These are phyloP conservation scores for Quercus phellos DNA, from an alignment of 331 rosid genomes.

Conservation along the genomic window DNA sequence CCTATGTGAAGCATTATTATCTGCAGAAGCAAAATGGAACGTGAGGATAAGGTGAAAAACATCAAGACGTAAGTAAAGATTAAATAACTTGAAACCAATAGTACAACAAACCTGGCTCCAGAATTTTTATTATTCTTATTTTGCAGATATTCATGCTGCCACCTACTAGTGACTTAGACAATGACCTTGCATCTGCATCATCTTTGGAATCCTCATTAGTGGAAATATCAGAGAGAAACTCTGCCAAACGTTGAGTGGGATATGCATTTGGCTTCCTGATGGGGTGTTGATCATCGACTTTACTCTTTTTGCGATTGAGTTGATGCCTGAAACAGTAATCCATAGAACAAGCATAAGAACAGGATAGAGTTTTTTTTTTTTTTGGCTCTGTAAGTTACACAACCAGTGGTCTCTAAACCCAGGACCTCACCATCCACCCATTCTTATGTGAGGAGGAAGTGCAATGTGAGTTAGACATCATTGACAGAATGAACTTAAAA, in stretches of 20 bases:
- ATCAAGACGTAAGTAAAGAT: slow-evolving; percentile 16
- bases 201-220: slow-evolving; percentile 58
- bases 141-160: slow-evolving; percentile 81
- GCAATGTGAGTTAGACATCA: too few species aligned
- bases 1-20: slow-evolving; percentile 44
- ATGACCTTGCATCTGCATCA: slow-evolving; percentile 36
- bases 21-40: slow-evolving; percentile 41
- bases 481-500: background rate
- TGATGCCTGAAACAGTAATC: slow-evolving; percentile 55
- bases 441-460: too few species aligned
- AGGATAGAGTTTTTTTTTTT: background rate
- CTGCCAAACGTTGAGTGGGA: slow-evolving; percentile 31
- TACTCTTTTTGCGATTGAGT: slow-evolving; percentile 67
- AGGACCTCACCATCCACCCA: too few species aligned
- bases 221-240: slow-evolving; percentile 34
- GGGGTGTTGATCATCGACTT: slow-evolving; percentile 37
- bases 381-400: too few species aligned
- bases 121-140: slow-evolving; percentile 49
- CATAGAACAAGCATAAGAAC: background rate
- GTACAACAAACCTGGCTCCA: slow-evolving; percentile 55
- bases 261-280: slow-evolving; percentile 42
- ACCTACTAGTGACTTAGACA: slow-evolving; percentile 81
- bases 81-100: slow-evolving; percentile 3
- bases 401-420: too few species aligned
- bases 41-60: slow-evolving; percentile 21